These are phyloP conservation scores for Rhodosporidiobolus sp. DNA, from an alignment of 768 basidiomycete genomes.

Conservation along the genomic window DNA sequence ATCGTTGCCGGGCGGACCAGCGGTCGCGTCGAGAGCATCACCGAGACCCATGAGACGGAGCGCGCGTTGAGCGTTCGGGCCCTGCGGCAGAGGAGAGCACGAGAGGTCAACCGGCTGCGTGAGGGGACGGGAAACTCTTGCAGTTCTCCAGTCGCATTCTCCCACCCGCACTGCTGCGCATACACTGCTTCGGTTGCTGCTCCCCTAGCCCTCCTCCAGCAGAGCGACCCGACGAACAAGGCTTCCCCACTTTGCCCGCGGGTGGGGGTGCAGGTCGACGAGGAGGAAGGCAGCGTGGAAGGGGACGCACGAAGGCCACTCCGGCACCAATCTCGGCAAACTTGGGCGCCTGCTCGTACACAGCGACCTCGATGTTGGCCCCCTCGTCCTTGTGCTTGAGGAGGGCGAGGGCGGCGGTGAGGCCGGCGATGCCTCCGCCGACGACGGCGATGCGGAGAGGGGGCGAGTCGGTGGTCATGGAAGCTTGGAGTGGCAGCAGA, in stretches of 20 bases:
- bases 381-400: background rate
- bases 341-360: constrained; percentile 11
- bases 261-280: too few species aligned
- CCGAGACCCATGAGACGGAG: constrained; percentile 9
- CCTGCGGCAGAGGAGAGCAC: background rate
- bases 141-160: too few species aligned
- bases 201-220: too few species aligned
- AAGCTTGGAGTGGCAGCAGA: too few species aligned
- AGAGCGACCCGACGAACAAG: too few species aligned
- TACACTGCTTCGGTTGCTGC: too few species aligned
- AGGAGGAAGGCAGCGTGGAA: too few species aligned
- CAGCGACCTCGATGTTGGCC: constrained; percentile 2
- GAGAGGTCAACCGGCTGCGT: background rate
- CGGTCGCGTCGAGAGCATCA: background rate
- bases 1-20: background rate
- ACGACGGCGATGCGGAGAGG: constrained; percentile 1
- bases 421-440: constrained; percentile 22
- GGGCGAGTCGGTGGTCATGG: background rate
- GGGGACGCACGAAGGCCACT: background rate
- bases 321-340: constrained; percentile 30
- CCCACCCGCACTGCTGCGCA: too few species aligned
- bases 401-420: constrained; percentile 13
- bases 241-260: background rate
- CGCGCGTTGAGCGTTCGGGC: constrained; percentile 9
- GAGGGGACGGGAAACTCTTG: too few species aligned